Conservation (phyloP, 371 early-diverging fungal genomes). For the Mucor racemosus region DNA sequence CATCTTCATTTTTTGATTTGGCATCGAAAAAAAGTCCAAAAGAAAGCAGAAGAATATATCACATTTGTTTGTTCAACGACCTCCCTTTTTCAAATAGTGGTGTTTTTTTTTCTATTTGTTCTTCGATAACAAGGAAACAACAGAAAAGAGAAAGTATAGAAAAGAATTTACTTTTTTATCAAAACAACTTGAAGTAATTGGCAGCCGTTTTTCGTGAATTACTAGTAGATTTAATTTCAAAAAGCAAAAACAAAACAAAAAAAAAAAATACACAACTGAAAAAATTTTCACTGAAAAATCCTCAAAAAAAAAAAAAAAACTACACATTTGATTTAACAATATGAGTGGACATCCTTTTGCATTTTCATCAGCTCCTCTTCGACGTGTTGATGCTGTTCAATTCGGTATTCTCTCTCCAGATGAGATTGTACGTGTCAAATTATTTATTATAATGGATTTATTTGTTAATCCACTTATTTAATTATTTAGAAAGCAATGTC, state of each 20-base stretch:
- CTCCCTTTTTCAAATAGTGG: no score
- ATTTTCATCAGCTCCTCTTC: constrained; percentile 89
- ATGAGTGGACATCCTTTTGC: constrained; percentile 71
- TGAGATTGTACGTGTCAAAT: constrained; percentile 80
- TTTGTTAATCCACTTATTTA: constrained; percentile 19
- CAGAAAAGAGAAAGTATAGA: no score
- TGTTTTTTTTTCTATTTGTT: no score
- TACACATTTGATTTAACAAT: constrained; percentile 3
- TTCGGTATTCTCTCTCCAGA: constrained; percentile 97
- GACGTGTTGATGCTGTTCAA: constrained; percentile 90
- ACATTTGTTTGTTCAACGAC: neutral
- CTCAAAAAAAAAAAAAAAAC: neutral
- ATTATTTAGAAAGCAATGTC: constrained; percentile 89
- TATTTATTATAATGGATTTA: constrained; percentile 3
- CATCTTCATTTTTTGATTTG: neutral
- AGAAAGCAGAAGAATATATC: neutral
- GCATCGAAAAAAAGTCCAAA: neutral
- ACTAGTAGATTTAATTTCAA: no score
- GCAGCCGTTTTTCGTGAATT: neutral
- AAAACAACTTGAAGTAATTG: no score
- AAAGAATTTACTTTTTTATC: no score
- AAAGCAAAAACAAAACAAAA: neutral
- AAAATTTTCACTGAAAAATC: constrained; percentile 5
- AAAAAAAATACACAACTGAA: neutral
- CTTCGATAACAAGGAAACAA: no score